These are phyloP conservation scores for Aspergillus ibericus DNA, from an alignment of 2,329 filamentous ascomycete species.

Conservation along the genomic window DNA sequence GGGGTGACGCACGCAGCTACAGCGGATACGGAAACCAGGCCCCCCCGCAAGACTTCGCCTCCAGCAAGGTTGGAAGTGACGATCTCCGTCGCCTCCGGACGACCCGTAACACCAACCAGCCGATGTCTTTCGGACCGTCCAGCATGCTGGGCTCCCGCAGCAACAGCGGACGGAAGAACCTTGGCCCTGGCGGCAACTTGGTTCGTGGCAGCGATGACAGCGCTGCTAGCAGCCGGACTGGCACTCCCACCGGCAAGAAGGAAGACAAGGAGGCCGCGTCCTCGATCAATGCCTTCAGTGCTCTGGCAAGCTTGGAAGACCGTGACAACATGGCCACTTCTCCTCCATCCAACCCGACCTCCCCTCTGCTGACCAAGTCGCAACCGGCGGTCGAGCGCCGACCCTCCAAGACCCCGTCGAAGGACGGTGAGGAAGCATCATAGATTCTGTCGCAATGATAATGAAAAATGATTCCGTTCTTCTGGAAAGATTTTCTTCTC, in stretches of 20 bases:
- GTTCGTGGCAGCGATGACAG: slow-evolving; percentile 79
- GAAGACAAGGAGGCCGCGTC: slow-evolving; percentile 62
- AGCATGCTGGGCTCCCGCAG: slow-evolving; percentile 87
- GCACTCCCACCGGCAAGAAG: slow-evolving; percentile 75
- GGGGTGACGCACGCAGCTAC: slow-evolving; percentile 84
- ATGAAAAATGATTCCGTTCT: slow-evolving; percentile 37
- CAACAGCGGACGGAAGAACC: slow-evolving; percentile 74
- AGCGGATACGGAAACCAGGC: slow-evolving; percentile 67
- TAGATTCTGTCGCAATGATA: slow-evolving; percentile 42
- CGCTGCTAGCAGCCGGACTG: slow-evolving; percentile 81
- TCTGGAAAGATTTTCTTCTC: slow-evolving; percentile 37
- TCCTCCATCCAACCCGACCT: slow-evolving; percentile 50
- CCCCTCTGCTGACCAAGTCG: slow-evolving; percentile 48
- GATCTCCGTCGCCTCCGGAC: slow-evolving; percentile 77
- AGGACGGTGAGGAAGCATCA: slow-evolving; percentile 42
- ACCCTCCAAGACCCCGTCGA: slow-evolving; percentile 46
- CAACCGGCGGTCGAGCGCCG: slow-evolving; percentile 47
- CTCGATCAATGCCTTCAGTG: slow-evolving; percentile 79
- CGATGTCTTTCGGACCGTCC: slow-evolving; percentile 71
- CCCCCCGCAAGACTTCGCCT: slow-evolving; percentile 67
- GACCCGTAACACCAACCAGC: slow-evolving; percentile 63
- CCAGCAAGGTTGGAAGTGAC: slow-evolving; percentile 85
- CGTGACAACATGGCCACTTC: slow-evolving; percentile 49
- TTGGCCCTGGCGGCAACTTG: slow-evolving; percentile 72
- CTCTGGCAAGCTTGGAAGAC: slow-evolving; percentile 49